Base-by-base conservation (phyloP, 2,329 filamentous ascomycete genomes). In the Fusarium sp. region DNA sequence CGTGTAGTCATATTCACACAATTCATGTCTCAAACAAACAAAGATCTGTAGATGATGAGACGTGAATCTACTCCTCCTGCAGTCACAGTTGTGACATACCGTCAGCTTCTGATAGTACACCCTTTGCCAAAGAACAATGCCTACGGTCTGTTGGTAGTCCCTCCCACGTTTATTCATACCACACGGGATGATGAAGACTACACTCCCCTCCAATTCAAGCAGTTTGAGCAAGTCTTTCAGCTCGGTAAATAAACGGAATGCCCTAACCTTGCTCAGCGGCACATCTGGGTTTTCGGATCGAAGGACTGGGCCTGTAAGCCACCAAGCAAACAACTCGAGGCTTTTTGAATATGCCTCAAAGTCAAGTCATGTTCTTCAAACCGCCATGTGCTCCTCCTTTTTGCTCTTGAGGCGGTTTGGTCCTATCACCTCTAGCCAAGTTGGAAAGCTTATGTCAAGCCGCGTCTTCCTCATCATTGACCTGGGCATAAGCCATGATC, bases 71-170 rank as follows among this genome's bases (percentile, higher is more conserved):
- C 31, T 54, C 14, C 10, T 58, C 36, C 33, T 18, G 36, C 41
- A 36, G 26, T 39, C 31, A 56, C 42, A 31, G 52, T 22, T 65
- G 26, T 44, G 47, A 10, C 52, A n/a, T 51, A n/a, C 38, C 28
- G 31, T 56, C 49, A 20, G 44, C 42, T 51, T 44, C 42, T 55
- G n/a, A 62, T 22, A 28, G 38, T 49, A 41, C 31, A 35, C 15
- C 22, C 22, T 42, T 31, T 52, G 54, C 42, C 26, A 56, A 72
- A 60, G 57, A 72, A 64, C 55, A 72, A 64, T 57, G 20, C 49
- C 12, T 31, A 26, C 45, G 33, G 31, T 38, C 42, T 55, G 48
- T 57, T 68, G 42, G 20, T 48, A 57, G 35, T 62, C 36, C 44
- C 52, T 63, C 26, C 48, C 22, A 36, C 31, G 47, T 71, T 73